Evolutionary conservation across 495 filamentous ascomycete genomes (phyloP), one percentile per base, ranked within the genome.

Genomic region (Penicillium egyptiacum): DNA sequence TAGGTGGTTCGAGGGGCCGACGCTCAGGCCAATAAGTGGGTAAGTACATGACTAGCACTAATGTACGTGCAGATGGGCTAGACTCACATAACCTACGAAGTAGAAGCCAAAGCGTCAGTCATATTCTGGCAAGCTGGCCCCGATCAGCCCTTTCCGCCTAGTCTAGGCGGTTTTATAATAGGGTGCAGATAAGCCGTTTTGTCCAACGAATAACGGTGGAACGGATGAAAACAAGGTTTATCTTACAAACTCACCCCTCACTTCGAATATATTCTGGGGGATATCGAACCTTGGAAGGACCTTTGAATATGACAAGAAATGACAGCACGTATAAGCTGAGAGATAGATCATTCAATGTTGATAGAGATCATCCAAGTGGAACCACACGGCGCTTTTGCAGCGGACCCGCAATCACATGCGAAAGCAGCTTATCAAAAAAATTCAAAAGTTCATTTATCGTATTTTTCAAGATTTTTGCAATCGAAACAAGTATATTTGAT

Each of bases 381-480:
- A 50, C 30, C 48, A 26, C 56, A 66, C 33, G 33, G 22, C 22
- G 22, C 26, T 45, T 62, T 45, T 59, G 61, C 54, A 58, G 58
- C 60, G 53, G 72, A 75, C 71, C 72, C 72, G 61, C 72, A 68
- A 70, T 75, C 72, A 75, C 72, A 75, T 75, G 72, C 64, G 53
- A 60, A 53, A 59, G 17, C 33, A 23, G 22, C 56, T 67, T 64
- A 67, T 67, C 61, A 64, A 31, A 16, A 28, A 46, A 14, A 33
- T 31, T 12, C 10, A 31, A 12, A 12, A 28, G 26, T 26, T 19
- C 23, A 47, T 28, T 19, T 14, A 23, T 26, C 20, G 41, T 22
- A 43, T 43, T 43, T 22, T 43, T 43, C 11, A 12, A 8, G 19
- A 2, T 39, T 39, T 39, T 39, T n/a, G 35, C 35, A 39, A 17